Evolutionary conservation across 371 early-diverging fungal species (phyloP).

Genomic region (Nosema granulosis): DNA sequence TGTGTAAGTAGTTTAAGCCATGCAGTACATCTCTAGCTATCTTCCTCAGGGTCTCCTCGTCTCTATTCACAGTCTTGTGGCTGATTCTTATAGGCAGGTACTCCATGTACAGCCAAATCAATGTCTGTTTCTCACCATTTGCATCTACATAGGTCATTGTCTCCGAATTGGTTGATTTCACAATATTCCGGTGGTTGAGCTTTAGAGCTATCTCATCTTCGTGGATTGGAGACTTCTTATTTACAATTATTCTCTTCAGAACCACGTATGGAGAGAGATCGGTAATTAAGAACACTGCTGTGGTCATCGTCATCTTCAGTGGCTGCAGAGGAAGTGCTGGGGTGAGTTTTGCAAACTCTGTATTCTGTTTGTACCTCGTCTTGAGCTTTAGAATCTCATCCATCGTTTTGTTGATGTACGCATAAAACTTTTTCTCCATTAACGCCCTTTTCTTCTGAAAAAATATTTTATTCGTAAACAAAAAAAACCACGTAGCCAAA

Average conservation of each 20-base stretch:
- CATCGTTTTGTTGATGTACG: slow-evolving; percentile 55
- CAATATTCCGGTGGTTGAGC: slow-evolving; percentile 49
- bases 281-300: slow-evolving; percentile 60
- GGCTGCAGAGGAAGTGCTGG: slow-evolving; percentile 52
- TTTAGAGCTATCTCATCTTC: slow-evolving; percentile 61
- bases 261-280: slow-evolving; percentile 35
- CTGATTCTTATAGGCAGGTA: slow-evolving; percentile 58
- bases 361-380: slow-evolving; percentile 58
- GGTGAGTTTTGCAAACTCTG: slow-evolving; percentile 50
- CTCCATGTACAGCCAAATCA: slow-evolving; percentile 67
- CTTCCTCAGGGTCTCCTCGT: slow-evolving; percentile 62
- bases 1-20: slow-evolving; percentile 64
- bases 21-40: slow-evolving; percentile 59
- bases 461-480: slow-evolving; percentile 32
- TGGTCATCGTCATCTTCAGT: slow-evolving; percentile 60
- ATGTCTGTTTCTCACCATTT: slow-evolving; percentile 54
- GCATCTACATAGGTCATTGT: slow-evolving; percentile 25
- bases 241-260: slow-evolving; percentile 65
- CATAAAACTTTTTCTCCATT: slow-evolving; percentile 38
- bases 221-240: slow-evolving; percentile 45
- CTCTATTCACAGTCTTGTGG: slow-evolving; percentile 44
- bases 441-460: neutral
- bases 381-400: slow-evolving; percentile 53
- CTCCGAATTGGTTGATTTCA: slow-evolving; percentile 59
- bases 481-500: slow-evolving; percentile 8